Base-by-base conservation (phyloP, 345 rosid genomes). In the Syzygium grande region DNA sequence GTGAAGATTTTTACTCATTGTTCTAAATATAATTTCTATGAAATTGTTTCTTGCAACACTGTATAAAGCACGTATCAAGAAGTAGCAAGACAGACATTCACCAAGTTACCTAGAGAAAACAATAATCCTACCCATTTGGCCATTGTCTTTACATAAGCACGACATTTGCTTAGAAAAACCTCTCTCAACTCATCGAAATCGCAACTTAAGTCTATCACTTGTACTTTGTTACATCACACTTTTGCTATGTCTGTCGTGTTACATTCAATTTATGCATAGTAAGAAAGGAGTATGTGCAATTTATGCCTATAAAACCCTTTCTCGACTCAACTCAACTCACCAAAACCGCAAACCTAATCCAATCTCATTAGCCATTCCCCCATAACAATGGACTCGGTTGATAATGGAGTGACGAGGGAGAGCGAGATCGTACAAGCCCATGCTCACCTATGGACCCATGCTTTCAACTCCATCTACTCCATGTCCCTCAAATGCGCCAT, bases 401-500 rank as follows among this genome's bases (percentile, higher is more conserved):
- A 59, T 11, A 52, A 34, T 29, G 56, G 51, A 83, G 51, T 7
- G 54, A 19, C 19, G 16, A 84, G 56, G 23, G 59, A 87, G 46
- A 80, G 9, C 43, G 90, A 88, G 86, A 61, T 89, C 3, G 52
- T 93, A 23, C 83, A 86, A 84, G 93, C 93, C 52, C 93, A 91
- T 43, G 87, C 84, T 84, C 92, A 89, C 86, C 79, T 91, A 11
- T 92, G 91, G 89, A 91, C 90, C 86, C 91, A 91, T 43, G 51
- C 89, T 8, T 58, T 94, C 58, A 91, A 83, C 83, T 92, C 83
- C 92, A 61, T 94, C 9, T 88, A 90, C 25, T 92, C 95, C 29
- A 88, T 91, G 93, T 87, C 92, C 6, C 92, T 94, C 2, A 90
- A 92, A 73, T 93, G 93, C 46, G 94, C 94, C 14, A 43, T 92